Conservation (phyloP, 169 alveolate species). For the Pseudocohnilembus persalinus region DNA sequence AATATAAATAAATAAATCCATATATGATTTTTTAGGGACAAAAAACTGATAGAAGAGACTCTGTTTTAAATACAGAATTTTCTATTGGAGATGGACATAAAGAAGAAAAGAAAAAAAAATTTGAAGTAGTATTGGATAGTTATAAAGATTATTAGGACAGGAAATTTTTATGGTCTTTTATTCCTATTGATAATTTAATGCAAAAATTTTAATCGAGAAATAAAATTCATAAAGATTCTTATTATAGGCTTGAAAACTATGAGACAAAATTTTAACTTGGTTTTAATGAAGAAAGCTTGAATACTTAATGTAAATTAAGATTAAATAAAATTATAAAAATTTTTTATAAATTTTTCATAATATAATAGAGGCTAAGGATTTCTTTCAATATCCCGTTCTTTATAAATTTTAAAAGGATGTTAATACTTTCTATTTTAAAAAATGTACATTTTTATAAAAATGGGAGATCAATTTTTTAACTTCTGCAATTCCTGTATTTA, state of each 20-base stretch:
- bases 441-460: constrained; percentile 11
- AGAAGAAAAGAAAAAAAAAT: constrained; percentile 1
- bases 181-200: constrained; percentile 39
- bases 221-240: constrained; percentile 39
- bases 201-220: constrained; percentile 14
- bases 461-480: constrained; percentile 41
- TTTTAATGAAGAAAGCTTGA: constrained; percentile 14
- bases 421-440: constrained; percentile 40
- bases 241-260: constrained; percentile 25
- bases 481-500: constrained; percentile 3
- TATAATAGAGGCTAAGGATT: background rate
- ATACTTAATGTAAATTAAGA: background rate
- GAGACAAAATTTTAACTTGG: constrained; percentile 32
- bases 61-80: background rate
- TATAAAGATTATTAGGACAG: background rate
- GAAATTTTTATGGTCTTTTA: constrained; percentile 12
- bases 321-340: background rate
- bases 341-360: too few relatives aligned
- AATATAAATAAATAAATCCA: background rate
- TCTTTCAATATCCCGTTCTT: background rate
- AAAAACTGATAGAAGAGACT: background rate
- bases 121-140: background rate
- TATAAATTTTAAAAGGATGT: constrained; percentile 21
- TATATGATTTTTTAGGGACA: background rate
- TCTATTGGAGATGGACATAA: background rate